These are phyloP conservation scores for Nigrospora osmanthi DNA, from an alignment of 2,329 filamentous ascomycete species.

Conservation along the genomic window DNA sequence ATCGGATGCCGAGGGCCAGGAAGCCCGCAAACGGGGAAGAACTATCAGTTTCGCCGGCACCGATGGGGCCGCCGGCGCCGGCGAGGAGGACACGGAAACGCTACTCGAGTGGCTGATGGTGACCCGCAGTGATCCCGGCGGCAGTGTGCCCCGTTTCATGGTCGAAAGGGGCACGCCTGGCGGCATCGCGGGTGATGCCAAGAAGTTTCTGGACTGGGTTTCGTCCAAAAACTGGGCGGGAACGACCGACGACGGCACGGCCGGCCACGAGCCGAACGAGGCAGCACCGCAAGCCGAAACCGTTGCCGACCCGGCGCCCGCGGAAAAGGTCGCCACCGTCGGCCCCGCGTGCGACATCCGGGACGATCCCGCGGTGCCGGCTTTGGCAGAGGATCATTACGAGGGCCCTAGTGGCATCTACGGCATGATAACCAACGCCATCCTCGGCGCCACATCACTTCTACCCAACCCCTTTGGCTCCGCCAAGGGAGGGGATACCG, in stretches of 20 bases:
- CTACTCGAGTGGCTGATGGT: slow-evolving; percentile 87
- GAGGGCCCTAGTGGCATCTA: slow-evolving; percentile 40
- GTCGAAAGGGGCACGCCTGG: slow-evolving; percentile 83
- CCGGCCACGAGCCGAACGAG: slow-evolving; percentile 9
- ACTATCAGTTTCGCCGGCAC: slow-evolving; percentile 17
- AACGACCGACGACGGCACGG: slow-evolving; percentile 9
- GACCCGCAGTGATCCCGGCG: slow-evolving; percentile 80
- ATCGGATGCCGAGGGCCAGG: slow-evolving; percentile 16
- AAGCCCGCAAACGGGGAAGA: slow-evolving; percentile 22
- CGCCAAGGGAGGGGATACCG: slow-evolving; percentile 19
- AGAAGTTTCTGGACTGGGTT: slow-evolving; percentile 75
- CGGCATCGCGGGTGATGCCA: slow-evolving; percentile 71
- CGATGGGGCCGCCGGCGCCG: slow-evolving; percentile 13
- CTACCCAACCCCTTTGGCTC: slow-evolving; percentile 25
- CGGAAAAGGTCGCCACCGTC: slow-evolving; percentile 5
- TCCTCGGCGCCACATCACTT: slow-evolving; percentile 40
- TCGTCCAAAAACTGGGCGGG: slow-evolving; percentile 29
- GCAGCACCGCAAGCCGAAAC: slow-evolving; percentile 21
- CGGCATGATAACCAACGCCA: slow-evolving; percentile 44
- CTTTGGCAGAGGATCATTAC: slow-evolving; percentile 7
- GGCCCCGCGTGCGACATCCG: not conserved
- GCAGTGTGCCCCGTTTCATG: slow-evolving; percentile 81
- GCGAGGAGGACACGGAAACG: slow-evolving; percentile 26
- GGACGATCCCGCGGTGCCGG: slow-evolving; percentile 5
- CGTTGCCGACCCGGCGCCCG: slow-evolving; percentile 13